Evolutionary conservation across 768 basidiomycete genomes (phyloP), one percentile per base, ranked within the genome.

Genomic region (Heimioporus sp.): DNA sequence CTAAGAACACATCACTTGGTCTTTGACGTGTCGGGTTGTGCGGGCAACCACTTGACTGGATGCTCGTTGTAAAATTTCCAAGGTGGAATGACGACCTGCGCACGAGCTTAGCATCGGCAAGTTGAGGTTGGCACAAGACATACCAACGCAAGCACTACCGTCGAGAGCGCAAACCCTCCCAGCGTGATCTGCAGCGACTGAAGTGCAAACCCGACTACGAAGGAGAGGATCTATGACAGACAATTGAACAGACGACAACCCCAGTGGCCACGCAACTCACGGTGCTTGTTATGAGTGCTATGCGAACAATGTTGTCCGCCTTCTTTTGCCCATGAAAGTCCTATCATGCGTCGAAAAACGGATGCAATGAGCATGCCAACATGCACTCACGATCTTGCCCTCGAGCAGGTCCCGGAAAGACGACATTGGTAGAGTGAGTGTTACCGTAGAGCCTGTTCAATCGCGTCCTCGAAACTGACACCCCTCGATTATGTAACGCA

Each of bases 71-170:
- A 65, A 67, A 79, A 70, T 0, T 82, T 78, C 89, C 89, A 91
- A 10, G 83, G 83, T 0, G 88, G 89, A 5, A 90, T 53, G 12
- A 83, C 72, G 43, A 76, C 66, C 88, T 90, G 7, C 5, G 17
- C 28, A 2, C 19, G 39, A 17, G 8, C 34, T 64, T 30, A 60
- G 49, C 38, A 20, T 20, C 30, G 11, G 19, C 5, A n/a, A 19
- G n/a, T 1, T 16, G 16, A 19, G 5, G 17, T 13, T 0, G 16
- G 34, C 10, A 7, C 34, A 15, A 10, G 20, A 20, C 65, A 34
- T 38, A 67, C 65, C 61, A 65, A 36, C 10, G 57, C 54, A 40
- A 67, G 44, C 35, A 19, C 48, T 5, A 59, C 53, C 19, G 61
- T 65, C n/a, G 45, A 60, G 32, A 61, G 17, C 17, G 43, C 11